Base-by-base conservation (phyloP, 2,329 filamentous ascomycete species). In the Phaeosphaeriaceae sp. region DNA sequence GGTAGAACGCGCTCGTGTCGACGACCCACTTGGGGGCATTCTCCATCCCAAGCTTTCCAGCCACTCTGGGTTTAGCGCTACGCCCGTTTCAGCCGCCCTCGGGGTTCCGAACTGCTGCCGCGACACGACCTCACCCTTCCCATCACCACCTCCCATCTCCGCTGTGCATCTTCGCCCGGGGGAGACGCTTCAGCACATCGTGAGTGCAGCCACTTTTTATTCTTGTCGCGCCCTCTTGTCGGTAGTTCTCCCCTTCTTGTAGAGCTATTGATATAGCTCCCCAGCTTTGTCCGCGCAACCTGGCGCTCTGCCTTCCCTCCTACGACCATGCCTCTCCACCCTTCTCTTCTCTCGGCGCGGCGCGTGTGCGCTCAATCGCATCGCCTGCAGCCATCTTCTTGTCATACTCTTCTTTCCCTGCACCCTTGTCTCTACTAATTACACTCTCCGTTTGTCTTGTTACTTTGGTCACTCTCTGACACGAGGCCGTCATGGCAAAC, bases 401-500 rank as follows among this genome's bases (percentile, higher is more conserved):
- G 67, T 71, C 63, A 25, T 62, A 59, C 51, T 61, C 58, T 66
- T 49, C 24, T 48, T 56, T 60, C 48, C 51, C 27, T 41, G 45
- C 61, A 65, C 60, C 56, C 60, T 64, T 66, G 58, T 73, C 62
- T 66, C 68, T 62, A 59, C 73, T 71, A 66, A 58, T 64, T 69
- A 60, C 66, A 56, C 67, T 69, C 62, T 58, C 62, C 36, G 57
- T 68, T 68, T 62, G 64, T 60, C 70, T 69, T 62, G 68, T 71
- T 63, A 61, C 65, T 75, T 66, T 67, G 70, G 74, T 66, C 72
- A 64, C 70, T 68, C 65, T 78, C 76, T 78, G 73, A 78, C 76
- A 58, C 71, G 71, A 70, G 62, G 74, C 72, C 75, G 67, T 74
- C 64, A 72, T 77, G 76, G 77, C 76, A 78, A 79, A 79, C 75